Conservation (phyloP, 1,139 yeast genomes). For the Suhomyces taliae region DNA sequence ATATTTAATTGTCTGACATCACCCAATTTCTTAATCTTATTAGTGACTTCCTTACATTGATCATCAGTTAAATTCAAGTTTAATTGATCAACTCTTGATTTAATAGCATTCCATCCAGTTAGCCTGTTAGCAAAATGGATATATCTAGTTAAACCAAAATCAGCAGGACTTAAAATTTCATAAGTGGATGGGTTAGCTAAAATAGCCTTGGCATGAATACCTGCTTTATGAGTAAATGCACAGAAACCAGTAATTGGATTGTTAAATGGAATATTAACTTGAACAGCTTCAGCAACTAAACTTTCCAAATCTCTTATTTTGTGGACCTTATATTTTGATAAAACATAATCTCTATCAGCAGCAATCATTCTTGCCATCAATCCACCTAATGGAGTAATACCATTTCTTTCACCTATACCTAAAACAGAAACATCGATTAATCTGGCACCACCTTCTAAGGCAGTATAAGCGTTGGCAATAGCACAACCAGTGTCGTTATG, state of each 20-base stretch:
- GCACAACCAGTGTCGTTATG: conserved; percentile 99
- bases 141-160: conserved; percentile 92
- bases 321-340: conserved; percentile 93
- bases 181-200: conserved; percentile 97
- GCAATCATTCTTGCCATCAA: conserved; percentile 99
- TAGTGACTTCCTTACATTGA: conserved; percentile 92
- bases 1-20: conserved; percentile 93
- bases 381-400: conserved; percentile 97
- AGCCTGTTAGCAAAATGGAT: conserved; percentile 97
- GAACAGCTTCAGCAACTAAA: conserved; percentile 95
- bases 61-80: conserved; percentile 87
- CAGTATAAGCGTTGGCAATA: conserved; percentile 97
- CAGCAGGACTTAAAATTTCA: conserved; percentile 92
- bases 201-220: conserved; percentile 98
- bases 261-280: conserved; percentile 95
- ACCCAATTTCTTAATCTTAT: conserved; percentile 89
- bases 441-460: conserved; percentile 96
- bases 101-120: conserved; percentile 99
- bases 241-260: conserved; percentile 99
- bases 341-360: conserved; percentile 94
- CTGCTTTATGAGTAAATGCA: conserved; percentile 99
- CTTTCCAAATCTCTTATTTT: conserved; percentile 94
- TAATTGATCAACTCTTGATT: conserved; percentile 96
- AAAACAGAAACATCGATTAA: conserved; percentile 93
- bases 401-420: conserved; percentile 99